Evolutionary conservation across 2,329 filamentous ascomycete species (phyloP), one percentile per base, ranked within the genome.

Genomic region (Hymenoscyphus salicellus): DNA sequence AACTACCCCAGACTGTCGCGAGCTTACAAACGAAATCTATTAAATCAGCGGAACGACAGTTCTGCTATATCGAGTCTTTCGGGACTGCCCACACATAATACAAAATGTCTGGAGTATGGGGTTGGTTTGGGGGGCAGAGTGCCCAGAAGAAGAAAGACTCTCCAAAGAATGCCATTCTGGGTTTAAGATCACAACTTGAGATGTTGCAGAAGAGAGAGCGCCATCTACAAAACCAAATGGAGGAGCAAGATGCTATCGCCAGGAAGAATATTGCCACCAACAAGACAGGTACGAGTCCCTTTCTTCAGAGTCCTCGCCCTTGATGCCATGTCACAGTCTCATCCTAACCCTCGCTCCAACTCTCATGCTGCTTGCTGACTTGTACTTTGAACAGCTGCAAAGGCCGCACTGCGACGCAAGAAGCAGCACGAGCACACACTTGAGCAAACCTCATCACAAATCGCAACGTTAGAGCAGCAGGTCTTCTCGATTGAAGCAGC

Each of bases 161-260:
- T 66, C 92, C 95, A 64, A 99, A 99, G 85, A 95, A 97, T 82
- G 95, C 95, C 72, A 99, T 99, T 74, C 83, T 99, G 64, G 86
- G 86, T 66, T 82, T 99, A 75, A 88, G 95, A 72, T 86, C 89
- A 75, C 94, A 97, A 81, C 84, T 98, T 55, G 94, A 97, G 73
- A 98, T 98, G 93, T 84, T 99, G 76, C 92, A 96, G 81, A 99
- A 99, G 85, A 86, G 94, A 66, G 93, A 98, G 83, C 91, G 87
- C 78, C 92, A 98, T 76, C 80, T 98, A 67, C 90, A 95, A 78
- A 90, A 85, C 68, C 93, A 96, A 82, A 97, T 98, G 82, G 89
- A 92, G 30, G 93, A 98, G 78, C 93, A 98, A 78, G 92, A 97
- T 74, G 85, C 84, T 43, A 85, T 96, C 70, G 95, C 95, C 55